Evolutionary conservation across 345 rosid genomes (phyloP).

Genomic region (Sonneratia caseolaris): DNA sequence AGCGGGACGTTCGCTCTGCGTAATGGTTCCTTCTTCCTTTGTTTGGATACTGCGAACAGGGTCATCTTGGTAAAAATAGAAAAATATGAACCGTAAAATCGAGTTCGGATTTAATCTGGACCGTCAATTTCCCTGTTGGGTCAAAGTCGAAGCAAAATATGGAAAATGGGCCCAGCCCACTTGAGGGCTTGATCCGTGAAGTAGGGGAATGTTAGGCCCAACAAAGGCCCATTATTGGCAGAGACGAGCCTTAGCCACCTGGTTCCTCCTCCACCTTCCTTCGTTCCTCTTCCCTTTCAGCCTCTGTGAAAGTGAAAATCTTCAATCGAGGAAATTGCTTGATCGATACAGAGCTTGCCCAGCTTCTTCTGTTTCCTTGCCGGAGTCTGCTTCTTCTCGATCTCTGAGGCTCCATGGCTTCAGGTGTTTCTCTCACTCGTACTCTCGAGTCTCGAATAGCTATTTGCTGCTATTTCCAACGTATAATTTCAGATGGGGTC

Average conservation of each 20-base stretch:
- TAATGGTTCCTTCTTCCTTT: too few species aligned
- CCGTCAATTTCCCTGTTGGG: background rate
- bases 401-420: constrained; percentile 9
- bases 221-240: background rate
- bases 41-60: too few species aligned
- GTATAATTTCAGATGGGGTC: background rate
- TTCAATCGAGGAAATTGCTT: background rate
- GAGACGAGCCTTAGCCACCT: background rate
- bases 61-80: too few species aligned
- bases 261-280: background rate
- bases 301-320: background rate
- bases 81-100: background rate
- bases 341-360: background rate
- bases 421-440: constrained; percentile 6
- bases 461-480: background rate
- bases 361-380: background rate
- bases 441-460: background rate
- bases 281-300: background rate
- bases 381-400: background rate
- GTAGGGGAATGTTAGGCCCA: background rate
- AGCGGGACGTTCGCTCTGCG: too few species aligned
- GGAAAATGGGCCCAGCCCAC: background rate
- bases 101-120: background rate
- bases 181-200: background rate
- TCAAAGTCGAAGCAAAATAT: background rate